A percentile compares a stretch with the other conserved stretches of the same genome.
Evolutionary conservation across 495 filamentous ascomycete species (phyloP).

Genomic region (Penicillium pulvis): DNA sequence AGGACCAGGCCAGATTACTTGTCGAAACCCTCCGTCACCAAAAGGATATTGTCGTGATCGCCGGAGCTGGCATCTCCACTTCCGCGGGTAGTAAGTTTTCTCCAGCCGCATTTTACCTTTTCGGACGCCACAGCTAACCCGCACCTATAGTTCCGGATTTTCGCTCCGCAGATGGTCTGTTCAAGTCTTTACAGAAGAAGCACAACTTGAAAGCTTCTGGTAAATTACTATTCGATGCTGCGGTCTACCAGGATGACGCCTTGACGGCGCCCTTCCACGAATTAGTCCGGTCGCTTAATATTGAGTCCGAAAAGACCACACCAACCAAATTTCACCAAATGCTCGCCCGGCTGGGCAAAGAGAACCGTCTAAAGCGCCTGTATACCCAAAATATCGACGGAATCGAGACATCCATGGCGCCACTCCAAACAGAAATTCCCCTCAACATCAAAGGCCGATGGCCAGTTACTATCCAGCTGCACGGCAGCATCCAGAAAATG

Average conservation of each 20-base stretch:
- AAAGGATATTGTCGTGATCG: constrained; percentile 94
- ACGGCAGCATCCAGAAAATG: constrained; percentile 94
- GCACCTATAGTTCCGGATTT: constrained; percentile 83
- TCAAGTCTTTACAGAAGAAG: constrained; percentile 76
- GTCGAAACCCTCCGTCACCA: constrained; percentile 79
- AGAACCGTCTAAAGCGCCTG: constrained; percentile 85
- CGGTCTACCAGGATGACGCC: constrained; percentile 88
- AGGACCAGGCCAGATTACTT: constrained; percentile 64
- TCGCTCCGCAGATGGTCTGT: constrained; percentile 85
- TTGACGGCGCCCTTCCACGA: constrained; percentile 89
- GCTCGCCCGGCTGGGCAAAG: constrained; percentile 84
- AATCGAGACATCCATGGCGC: constrained; percentile 82
- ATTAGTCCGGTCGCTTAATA: constrained; percentile 88
- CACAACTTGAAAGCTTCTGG: constrained; percentile 92
- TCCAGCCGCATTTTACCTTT: constrained; percentile 61
- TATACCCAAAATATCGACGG: constrained; percentile 98
- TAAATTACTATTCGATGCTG: constrained; percentile 95
- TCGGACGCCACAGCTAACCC: constrained; percentile 39
- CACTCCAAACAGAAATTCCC: constrained; percentile 76
- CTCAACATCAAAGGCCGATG: constrained; percentile 78
- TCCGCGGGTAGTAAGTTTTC: constrained; percentile 84
- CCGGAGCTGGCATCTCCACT: constrained; percentile 94
- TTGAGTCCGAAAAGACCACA: constrained; percentile 69
- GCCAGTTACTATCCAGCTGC: constrained; percentile 91
- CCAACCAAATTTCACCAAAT: constrained; percentile 94